phyloP scores from a whole-genome alignment of 2,329 filamentous ascomycete genomes.

The Neocatenulostroma microsporum region DNA sequence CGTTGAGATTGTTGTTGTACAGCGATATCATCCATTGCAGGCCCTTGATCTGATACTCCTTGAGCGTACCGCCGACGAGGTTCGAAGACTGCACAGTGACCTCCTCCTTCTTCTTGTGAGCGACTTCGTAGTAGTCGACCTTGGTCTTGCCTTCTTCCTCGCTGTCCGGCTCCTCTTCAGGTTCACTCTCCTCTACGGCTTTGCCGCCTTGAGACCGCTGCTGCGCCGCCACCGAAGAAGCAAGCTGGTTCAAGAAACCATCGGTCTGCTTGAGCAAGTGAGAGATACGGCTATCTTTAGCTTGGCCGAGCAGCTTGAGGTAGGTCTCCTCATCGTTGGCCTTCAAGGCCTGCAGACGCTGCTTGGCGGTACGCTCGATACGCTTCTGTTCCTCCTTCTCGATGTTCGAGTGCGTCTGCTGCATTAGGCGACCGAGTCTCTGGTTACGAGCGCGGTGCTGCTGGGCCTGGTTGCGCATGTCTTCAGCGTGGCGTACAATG shows the following conservation, averaged over 20 bases:
- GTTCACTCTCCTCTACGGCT: conserved; percentile 49
- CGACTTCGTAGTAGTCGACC: conserved; percentile 98
- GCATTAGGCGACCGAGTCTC: conserved; percentile 86
- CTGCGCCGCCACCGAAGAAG: conserved; percentile 87
- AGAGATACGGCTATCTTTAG: conserved; percentile 98
- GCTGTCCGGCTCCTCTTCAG: conserved; percentile 61
- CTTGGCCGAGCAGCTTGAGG: conserved; percentile 92
- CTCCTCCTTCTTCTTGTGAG: conserved; percentile 90
- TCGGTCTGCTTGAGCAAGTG: conserved; percentile 95
- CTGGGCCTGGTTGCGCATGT: conserved; percentile 61
- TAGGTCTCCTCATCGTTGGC: conserved; percentile 99
- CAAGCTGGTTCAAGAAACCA: conserved; percentile 91
- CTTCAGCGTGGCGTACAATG: conserved; percentile 71
- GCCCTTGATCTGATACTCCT: conserved; percentile 98
- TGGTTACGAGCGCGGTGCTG: conserved; percentile 66
- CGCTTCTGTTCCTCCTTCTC: conserved; percentile 99
- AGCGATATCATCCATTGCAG: conserved; percentile 99
- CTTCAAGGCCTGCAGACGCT: conserved; percentile 97
- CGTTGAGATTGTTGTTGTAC: conserved; percentile 99
- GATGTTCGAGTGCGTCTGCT: conserved; percentile 84
- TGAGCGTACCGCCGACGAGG: conserved; percentile 82
- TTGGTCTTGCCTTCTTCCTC: conserved; percentile 62
- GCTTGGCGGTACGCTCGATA: conserved; percentile 94
- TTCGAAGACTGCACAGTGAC: conserved; percentile 75
- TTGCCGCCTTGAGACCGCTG: conserved; percentile 71